Percentiles rank a stretch among this genome's conserved stretches.
phyloP scores from a whole-genome alignment of 805 yeast genomes.

The Candida fluviatilis region DNA sequence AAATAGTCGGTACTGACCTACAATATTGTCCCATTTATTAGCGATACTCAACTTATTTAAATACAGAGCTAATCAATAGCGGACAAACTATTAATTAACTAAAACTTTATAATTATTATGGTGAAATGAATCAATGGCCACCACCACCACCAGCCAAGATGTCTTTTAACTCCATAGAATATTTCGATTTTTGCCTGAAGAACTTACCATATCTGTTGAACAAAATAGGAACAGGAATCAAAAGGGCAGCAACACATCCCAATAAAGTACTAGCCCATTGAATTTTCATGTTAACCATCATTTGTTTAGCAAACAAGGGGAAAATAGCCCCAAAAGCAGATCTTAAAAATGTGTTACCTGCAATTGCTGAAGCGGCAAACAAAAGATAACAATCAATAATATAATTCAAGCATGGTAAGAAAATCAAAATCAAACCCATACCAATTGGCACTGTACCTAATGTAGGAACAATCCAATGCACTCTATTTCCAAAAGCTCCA shows the following conservation, averaged over 20 bases:
- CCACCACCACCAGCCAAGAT: not conserved
- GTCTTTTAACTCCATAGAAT: conserved; percentile 3
- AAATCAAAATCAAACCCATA: conserved; percentile 49
- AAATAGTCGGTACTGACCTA: too few species aligned
- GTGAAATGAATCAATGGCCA: not conserved
- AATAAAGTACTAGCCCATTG: conserved; percentile 54
- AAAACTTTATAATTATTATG: too few species aligned
- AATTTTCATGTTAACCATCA: conserved; percentile 47
- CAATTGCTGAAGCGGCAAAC: conserved; percentile 61
- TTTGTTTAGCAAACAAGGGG: conserved; percentile 53
- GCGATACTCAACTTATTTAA: too few species aligned
- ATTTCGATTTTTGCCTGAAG: conserved; percentile 17
- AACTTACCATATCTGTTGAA: conserved; percentile 47
- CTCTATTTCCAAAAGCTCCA: conserved; percentile 65
- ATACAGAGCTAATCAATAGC: too few species aligned
- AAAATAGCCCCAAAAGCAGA: conserved; percentile 58
- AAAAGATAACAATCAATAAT: conserved; percentile 56
- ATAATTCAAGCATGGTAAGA: conserved; percentile 58
- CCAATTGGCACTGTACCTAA: conserved; percentile 41
- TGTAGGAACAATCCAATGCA: conserved; percentile 74
- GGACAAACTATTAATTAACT: too few species aligned
- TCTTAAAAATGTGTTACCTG: conserved; percentile 59
- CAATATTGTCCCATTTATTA: too few species aligned
- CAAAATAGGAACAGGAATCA: conserved; percentile 55
- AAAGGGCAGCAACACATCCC: conserved; percentile 47